Percentiles rank a stretch among this genome's conserved stretches.
These are phyloP conservation scores for Penicillium sp. DNA, from an alignment of 2,329 filamentous ascomycete genomes.

Conservation along the genomic window DNA sequence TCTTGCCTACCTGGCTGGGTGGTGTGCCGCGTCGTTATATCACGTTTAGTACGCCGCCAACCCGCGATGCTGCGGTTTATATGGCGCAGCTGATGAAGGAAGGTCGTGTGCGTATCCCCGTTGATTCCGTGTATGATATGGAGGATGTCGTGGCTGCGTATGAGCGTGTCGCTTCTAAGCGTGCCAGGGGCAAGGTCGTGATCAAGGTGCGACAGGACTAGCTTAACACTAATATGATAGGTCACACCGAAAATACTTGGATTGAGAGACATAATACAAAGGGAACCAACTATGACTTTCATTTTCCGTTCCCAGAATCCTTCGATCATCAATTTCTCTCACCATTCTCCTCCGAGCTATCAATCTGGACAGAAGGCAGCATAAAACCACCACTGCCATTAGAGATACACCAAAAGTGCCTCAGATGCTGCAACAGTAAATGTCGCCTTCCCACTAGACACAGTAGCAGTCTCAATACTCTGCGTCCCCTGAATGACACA, in stretches of 20 bases:
- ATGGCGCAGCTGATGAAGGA: conserved; percentile 12
- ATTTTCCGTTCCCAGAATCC: neutral
- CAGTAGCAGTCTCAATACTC: conserved; percentile 18
- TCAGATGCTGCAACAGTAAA: conserved; percentile 51
- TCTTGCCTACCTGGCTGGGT: conserved; percentile 14
- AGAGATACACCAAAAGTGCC: conserved; percentile 52
- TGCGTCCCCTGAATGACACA: conserved; percentile 48
- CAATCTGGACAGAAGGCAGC: neutral
- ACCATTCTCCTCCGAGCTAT: neutral
- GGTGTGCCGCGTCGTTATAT: conserved; percentile 20
- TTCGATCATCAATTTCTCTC: neutral
- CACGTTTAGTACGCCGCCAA: conserved; percentile 16
- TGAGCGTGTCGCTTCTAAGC: conserved; percentile 16
- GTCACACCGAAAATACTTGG: neutral
- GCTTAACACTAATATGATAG: neutral
- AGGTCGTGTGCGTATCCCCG: conserved; percentile 10
- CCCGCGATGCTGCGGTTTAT: conserved; percentile 9
- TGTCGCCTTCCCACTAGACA: conserved; percentile 36
- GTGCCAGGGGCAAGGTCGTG: conserved; percentile 19
- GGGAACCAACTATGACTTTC: no score
- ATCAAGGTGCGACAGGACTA: conserved; percentile 11
- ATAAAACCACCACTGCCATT: neutral
- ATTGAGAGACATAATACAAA: no score
- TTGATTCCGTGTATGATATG: conserved; percentile 19
- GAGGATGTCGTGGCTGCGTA: conserved; percentile 14